Percentiles rank a stretch among this genome's conserved stretches.
Evolutionary conservation across 139 green algal genomes (phyloP).

Genomic region (Chlamydomonas sphaeroides): DNA sequence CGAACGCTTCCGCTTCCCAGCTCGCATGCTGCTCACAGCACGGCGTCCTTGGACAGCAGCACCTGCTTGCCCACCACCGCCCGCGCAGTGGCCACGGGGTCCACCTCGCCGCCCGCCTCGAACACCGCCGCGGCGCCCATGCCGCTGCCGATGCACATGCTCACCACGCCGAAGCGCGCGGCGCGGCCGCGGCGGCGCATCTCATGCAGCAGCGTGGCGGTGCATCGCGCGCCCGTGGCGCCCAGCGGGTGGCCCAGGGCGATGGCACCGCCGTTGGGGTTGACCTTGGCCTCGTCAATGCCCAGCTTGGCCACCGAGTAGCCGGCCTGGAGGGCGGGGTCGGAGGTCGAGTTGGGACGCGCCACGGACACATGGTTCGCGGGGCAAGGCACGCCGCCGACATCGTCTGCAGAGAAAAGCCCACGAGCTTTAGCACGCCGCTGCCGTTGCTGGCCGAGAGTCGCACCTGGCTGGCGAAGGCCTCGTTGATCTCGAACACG

Average conservation of each 20-base stretch:
- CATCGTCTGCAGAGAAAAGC: no score
- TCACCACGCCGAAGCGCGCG: conserved; percentile 94
- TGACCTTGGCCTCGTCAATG: conserved; percentile 91
- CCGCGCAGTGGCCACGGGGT: conserved; percentile 3
- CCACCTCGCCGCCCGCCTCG: conserved; percentile 69
- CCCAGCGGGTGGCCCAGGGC: conserved; percentile 97
- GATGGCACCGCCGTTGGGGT: conserved; percentile 98
- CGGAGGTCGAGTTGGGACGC: no score
- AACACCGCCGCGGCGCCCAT: conserved; percentile 95
- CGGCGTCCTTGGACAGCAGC: conserved; percentile 41
- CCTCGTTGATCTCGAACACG: conserved; percentile 99
- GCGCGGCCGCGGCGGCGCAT: conserved; percentile 86
- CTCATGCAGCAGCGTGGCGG: conserved; percentile 95
- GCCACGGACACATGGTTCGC: no score
- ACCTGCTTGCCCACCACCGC: neutral
- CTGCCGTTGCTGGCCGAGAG: no score
- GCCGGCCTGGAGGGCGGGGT: conserved; percentile 78
- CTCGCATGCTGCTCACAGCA: neutral
- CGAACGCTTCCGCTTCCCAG: no score
- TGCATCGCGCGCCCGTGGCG: conserved; percentile 84
- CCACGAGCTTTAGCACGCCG: no score
- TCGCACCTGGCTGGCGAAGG: conserved; percentile 86
- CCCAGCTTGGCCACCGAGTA: conserved; percentile 90
- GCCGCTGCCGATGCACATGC: conserved; percentile 98
- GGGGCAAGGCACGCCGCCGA: no score